Percentiles rank a stretch among this genome's conserved stretches.
Evolutionary conservation across 75 land plant species (phyloP).

Genomic region (Pinus tabuliformis): DNA sequence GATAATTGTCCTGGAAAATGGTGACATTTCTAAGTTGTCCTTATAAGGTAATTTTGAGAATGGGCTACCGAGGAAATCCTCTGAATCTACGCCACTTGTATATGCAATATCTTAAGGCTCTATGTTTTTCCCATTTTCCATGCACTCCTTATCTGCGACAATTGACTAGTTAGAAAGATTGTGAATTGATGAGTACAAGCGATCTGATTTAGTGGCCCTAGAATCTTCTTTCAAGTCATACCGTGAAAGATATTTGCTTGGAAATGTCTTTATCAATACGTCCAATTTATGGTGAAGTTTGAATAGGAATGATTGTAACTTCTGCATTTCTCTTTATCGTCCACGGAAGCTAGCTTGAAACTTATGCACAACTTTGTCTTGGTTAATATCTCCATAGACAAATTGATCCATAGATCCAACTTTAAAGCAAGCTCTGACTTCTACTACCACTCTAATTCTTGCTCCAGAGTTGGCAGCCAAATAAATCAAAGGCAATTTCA

Average conservation of each 20-base stretch:
- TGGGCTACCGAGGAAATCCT: constrained; percentile 21
- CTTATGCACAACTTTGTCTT: no score
- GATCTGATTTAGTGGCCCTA: no score
- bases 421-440: constrained; percentile 82
- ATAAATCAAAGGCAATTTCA: constrained; percentile 87
- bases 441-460: constrained; percentile 89
- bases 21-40: constrained; percentile 19
- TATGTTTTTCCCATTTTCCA: constrained; percentile 22
- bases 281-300: no score
- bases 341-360: no score
- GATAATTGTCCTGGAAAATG: constrained; percentile 51
- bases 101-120: background rate
- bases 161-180: constrained; percentile 12
- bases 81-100: constrained; percentile 7
- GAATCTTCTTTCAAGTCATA: no score
- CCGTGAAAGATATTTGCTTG: no score
- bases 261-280: no score
- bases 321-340: no score
- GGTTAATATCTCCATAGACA: no score
- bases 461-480: constrained; percentile 98
- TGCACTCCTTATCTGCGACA: constrained; percentile 18
- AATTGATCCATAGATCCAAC: no score
- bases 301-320: no score
- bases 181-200: constrained; percentile 2
- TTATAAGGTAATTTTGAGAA: constrained; percentile 8